A percentile compares a stretch with the other conserved stretches of the same genome.
Evolutionary conservation across 2,329 filamentous ascomycete genomes (phyloP).

Genomic region (Monilinia vaccinii-corymbosi): DNA sequence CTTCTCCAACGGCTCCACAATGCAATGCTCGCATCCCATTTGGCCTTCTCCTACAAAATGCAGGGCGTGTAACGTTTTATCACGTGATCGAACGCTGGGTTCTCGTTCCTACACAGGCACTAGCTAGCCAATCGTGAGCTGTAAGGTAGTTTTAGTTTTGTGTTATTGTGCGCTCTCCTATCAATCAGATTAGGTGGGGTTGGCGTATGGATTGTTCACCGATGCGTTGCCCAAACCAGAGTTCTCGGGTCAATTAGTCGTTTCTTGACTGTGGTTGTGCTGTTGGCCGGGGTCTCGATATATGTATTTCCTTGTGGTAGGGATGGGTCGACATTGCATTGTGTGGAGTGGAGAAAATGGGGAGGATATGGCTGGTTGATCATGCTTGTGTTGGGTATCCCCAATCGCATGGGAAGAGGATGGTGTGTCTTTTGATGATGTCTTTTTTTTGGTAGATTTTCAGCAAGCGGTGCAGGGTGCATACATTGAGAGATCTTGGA

Average conservation of each 20-base stretch:
- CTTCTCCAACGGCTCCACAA: slow-evolving; percentile 19
- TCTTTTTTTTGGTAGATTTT: slow-evolving; percentile 19
- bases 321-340: not conserved
- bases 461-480: slow-evolving; percentile 22
- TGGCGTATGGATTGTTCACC: slow-evolving; percentile 17
- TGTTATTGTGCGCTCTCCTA: slow-evolving; percentile 13
- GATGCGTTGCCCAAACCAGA: slow-evolving; percentile 22
- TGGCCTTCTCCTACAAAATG: slow-evolving; percentile 17
- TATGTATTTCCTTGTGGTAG: not conserved
- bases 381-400: slow-evolving; percentile 9
- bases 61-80: slow-evolving; percentile 19
- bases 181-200: slow-evolving; percentile 13
- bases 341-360: slow-evolving; percentile 11
- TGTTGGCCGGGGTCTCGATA: not conserved
- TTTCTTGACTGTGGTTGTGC: slow-evolving; percentile 10
- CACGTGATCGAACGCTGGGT: slow-evolving; percentile 14
- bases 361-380: slow-evolving; percentile 18
- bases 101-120: slow-evolving; percentile 19
- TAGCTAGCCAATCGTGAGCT: slow-evolving; percentile 17
- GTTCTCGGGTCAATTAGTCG: slow-evolving; percentile 18
- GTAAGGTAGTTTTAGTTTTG: slow-evolving; percentile 17
- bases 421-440: no score
- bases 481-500: slow-evolving; percentile 27
- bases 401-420: slow-evolving; percentile 18
- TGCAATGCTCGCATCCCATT: slow-evolving; percentile 19